A percentile compares a stretch with the other conserved stretches of the same genome.
phyloP scores from a whole-genome alignment of 306 rosid species.

The Casuarina cunninghamiana region DNA sequence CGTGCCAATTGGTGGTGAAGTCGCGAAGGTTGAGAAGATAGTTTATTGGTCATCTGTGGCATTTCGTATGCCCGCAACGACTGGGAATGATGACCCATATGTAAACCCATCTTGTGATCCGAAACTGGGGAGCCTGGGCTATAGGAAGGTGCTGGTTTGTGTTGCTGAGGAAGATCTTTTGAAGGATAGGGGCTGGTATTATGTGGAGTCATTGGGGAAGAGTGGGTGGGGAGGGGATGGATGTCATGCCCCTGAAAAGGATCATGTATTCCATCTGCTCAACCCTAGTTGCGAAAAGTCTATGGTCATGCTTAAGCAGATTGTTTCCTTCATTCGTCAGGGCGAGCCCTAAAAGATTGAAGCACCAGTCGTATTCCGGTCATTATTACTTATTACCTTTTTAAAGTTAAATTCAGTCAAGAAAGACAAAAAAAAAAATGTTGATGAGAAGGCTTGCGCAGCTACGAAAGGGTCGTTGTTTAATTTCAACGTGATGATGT shows the following conservation, averaged over 20 bases:
- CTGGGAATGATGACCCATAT: conserved; percentile 56
- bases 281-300: conserved; percentile 44
- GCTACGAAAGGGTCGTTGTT: too few relatives aligned
- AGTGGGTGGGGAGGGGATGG: conserved; percentile 54
- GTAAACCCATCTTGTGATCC: conserved; percentile 64
- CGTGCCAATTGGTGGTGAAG: conserved; percentile 44
- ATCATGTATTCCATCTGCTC: conserved; percentile 58
- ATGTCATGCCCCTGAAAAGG: conserved; percentile 43
- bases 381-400: too few relatives aligned
- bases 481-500: too few relatives aligned
- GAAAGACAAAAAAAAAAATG: too few relatives aligned
- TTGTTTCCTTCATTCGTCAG: conserved; percentile 40
- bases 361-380: too few relatives aligned
- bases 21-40: background rate
- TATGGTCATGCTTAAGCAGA: conserved; percentile 24
- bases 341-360: too few relatives aligned
- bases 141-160: conserved; percentile 52
- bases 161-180: conserved; percentile 66
- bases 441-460: too few relatives aligned
- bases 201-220: conserved; percentile 44
- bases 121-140: conserved; percentile 43
- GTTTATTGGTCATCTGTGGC: conserved; percentile 42
- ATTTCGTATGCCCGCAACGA: conserved; percentile 40
- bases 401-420: too few relatives aligned
- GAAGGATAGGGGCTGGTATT: conserved; percentile 50